A percentile compares a stretch with the other conserved stretches of the same genome.
phyloP scores from a whole-genome alignment of 495 filamentous ascomycete genomes.

The Corynascus novoguineensis region DNA sequence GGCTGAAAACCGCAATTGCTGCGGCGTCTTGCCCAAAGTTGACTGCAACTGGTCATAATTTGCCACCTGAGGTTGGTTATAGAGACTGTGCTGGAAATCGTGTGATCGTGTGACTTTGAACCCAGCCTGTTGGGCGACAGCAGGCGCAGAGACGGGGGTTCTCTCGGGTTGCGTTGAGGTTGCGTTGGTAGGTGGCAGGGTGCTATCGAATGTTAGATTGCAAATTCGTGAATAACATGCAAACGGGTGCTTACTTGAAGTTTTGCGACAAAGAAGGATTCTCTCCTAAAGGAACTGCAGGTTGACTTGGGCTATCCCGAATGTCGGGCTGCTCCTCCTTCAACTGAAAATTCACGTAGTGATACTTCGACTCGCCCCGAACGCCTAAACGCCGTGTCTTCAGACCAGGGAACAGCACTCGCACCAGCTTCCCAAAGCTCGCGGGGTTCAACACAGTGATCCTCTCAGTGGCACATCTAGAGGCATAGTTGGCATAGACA shows the following conservation, averaged over 20 bases:
- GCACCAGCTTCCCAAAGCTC: slow-evolving; percentile 93
- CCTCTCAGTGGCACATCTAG: slow-evolving; percentile 81
- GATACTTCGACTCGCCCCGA: slow-evolving; percentile 95
- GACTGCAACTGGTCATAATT: slow-evolving; percentile 42
- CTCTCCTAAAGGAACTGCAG: slow-evolving; percentile 36
- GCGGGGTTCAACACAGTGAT: slow-evolving; percentile 92
- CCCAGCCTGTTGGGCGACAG: slow-evolving; percentile 31
- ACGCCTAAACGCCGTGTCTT: slow-evolving; percentile 89
- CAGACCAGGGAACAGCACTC: slow-evolving; percentile 90
- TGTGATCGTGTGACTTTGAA: slow-evolving; percentile 22
- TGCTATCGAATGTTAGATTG: slow-evolving; percentile 22
- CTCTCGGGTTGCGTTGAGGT: slow-evolving; percentile 45
- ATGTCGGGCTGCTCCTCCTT: slow-evolving; percentile 54
- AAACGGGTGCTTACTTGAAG: slow-evolving; percentile 33
- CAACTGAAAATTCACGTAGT: slow-evolving; percentile 85
- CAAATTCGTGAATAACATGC: background rate
- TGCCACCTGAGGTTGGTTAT: slow-evolving; percentile 45
- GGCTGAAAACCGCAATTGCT: slow-evolving; percentile 61
- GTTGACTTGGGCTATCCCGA: slow-evolving; percentile 32
- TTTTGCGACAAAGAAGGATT: slow-evolving; percentile 33
- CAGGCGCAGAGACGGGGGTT: slow-evolving; percentile 65
- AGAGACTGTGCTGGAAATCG: slow-evolving; percentile 41
- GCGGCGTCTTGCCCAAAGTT: slow-evolving; percentile 52
- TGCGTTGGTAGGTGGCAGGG: slow-evolving; percentile 22
- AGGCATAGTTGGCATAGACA: slow-evolving; percentile 90